Conservation (phyloP, 2,329 filamentous ascomycete genomes). For the Cladosporium austrohemisphaericum region DNA sequence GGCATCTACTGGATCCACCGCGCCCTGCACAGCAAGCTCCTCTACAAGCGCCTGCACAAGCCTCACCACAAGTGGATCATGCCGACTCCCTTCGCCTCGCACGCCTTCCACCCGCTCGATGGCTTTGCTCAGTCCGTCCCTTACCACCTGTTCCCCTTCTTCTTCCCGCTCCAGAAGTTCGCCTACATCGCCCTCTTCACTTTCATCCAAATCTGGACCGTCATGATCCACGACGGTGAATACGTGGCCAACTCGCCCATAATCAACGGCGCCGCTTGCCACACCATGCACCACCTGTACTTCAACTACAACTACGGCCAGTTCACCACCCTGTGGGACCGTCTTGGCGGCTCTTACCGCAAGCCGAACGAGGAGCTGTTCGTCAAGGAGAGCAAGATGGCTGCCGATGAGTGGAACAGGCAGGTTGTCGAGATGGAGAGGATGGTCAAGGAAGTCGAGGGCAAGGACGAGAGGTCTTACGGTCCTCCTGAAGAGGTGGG, state of each 20-base stretch:
- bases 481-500: conserved; percentile 20
- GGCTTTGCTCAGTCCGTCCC: conserved; percentile 84
- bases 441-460: conserved; percentile 71
- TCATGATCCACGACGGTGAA: conserved; percentile 93
- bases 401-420: conserved; percentile 70
- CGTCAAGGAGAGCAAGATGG: conserved; percentile 80
- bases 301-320: conserved; percentile 94
- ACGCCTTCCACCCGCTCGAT: conserved; percentile 93
- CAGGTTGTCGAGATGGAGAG: conserved; percentile 73
- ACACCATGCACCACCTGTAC: conserved; percentile 84
- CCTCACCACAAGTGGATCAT: conserved; percentile 99
- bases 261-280: conserved; percentile 91
- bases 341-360: conserved; percentile 79
- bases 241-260: conserved; percentile 87
- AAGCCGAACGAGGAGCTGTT: conserved; percentile 84
- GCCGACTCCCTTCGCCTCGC: conserved; percentile 87
- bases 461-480: conserved; percentile 48
- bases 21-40: conserved; percentile 69
- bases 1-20: conserved; percentile 92
- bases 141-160: conserved; percentile 88
- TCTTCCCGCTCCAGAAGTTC: conserved; percentile 89
- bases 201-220: conserved; percentile 96
- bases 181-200: conserved; percentile 81
- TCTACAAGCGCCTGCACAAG: conserved; percentile 93
- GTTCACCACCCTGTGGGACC: conserved; percentile 89